Evolutionary conservation across 805 yeast species (phyloP).

Genomic region (Starmerella vitae): DNA sequence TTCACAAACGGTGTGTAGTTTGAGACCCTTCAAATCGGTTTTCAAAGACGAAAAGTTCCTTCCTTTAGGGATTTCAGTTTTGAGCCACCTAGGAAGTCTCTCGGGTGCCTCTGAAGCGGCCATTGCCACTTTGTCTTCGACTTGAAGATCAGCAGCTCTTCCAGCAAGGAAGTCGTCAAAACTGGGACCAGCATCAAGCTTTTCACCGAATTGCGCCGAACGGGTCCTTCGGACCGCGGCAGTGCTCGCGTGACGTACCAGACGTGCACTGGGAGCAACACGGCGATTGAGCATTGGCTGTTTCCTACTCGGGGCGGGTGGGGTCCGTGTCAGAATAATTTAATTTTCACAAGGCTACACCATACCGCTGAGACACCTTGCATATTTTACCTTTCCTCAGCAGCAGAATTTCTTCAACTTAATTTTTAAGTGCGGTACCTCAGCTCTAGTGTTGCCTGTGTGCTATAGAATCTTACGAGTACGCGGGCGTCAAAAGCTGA

Average conservation of each 20-base stretch:
- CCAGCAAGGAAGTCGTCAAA: conserved; percentile 85
- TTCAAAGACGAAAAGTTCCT: conserved; percentile 65
- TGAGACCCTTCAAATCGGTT: conserved; percentile 74
- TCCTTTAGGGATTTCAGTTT: conserved; percentile 95
- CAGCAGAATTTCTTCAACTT: too few species aligned
- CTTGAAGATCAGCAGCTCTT: conserved; percentile 45
- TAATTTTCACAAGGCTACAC: too few species aligned
- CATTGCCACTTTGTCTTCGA: conserved; percentile 51
- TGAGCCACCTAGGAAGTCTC: conserved; percentile 83
- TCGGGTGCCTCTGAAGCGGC: conserved; percentile 29
- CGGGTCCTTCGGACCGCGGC: conserved; percentile 4
- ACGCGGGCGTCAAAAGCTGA: conserved; percentile 24
- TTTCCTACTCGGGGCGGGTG: too few species aligned
- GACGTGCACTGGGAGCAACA: conserved; percentile 1
- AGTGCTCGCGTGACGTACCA: conserved; percentile 7
- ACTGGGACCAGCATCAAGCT: conserved; percentile 72
- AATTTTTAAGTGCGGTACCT: conserved; percentile 22
- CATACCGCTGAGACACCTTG: too few species aligned
- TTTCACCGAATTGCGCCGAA: conserved; percentile 39
- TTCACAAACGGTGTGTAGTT: conserved; percentile 91
- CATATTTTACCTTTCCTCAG: too few species aligned
- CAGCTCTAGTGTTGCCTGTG: conserved; percentile 24
- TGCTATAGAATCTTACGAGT: conserved; percentile 17
- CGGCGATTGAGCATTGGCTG: conserved; percentile 5
- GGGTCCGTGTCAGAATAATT: too few species aligned